Conservation (phyloP, 2,329 filamentous ascomycete species). For the Penicillium palitans region DNA sequence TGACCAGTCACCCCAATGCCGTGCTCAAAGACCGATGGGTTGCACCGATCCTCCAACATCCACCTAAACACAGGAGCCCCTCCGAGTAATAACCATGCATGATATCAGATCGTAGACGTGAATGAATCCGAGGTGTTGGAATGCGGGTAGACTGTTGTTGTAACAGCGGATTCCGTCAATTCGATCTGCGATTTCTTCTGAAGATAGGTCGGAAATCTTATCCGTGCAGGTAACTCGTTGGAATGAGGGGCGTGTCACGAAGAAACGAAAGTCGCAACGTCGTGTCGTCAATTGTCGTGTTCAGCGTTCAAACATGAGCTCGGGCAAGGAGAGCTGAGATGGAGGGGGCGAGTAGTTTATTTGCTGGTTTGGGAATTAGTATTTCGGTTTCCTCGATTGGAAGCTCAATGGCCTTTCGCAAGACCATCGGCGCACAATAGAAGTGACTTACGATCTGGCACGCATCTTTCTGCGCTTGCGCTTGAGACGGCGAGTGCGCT, state of each 20-base stretch:
- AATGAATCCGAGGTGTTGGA: slow-evolving; percentile 34
- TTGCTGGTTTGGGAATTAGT: slow-evolving; percentile 55
- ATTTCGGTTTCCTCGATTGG: neutral
- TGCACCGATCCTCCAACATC: slow-evolving; percentile 34
- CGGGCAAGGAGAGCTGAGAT: slow-evolving; percentile 50
- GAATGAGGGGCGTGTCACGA: slow-evolving; percentile 29
- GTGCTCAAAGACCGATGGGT: slow-evolving; percentile 18
- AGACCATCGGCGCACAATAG: neutral
- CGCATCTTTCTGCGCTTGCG: slow-evolving; percentile 99
- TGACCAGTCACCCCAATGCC: slow-evolving; percentile 39
- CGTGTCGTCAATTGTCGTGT: slow-evolving; percentile 40
- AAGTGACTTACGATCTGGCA: slow-evolving; percentile 78
- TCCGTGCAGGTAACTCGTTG: slow-evolving; percentile 25
- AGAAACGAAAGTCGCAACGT: slow-evolving; percentile 35
- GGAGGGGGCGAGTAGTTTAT: slow-evolving; percentile 63
- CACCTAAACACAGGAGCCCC: slow-evolving; percentile 36
- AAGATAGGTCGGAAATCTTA: slow-evolving; percentile 17
- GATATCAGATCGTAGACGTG: slow-evolving; percentile 31
- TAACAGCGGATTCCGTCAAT: slow-evolving; percentile 34
- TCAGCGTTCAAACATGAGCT: slow-evolving; percentile 42
- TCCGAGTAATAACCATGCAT: slow-evolving; percentile 30
- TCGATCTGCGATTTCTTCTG: slow-evolving; percentile 21
- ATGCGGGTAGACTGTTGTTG: slow-evolving; percentile 21
- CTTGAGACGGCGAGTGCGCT: slow-evolving; percentile 98
- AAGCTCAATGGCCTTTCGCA: slow-evolving; percentile 1